These are phyloP conservation scores for Moesziomyces antarcticus DNA, from an alignment of 1,284 basidiomycete species.

Conservation along the genomic window DNA sequence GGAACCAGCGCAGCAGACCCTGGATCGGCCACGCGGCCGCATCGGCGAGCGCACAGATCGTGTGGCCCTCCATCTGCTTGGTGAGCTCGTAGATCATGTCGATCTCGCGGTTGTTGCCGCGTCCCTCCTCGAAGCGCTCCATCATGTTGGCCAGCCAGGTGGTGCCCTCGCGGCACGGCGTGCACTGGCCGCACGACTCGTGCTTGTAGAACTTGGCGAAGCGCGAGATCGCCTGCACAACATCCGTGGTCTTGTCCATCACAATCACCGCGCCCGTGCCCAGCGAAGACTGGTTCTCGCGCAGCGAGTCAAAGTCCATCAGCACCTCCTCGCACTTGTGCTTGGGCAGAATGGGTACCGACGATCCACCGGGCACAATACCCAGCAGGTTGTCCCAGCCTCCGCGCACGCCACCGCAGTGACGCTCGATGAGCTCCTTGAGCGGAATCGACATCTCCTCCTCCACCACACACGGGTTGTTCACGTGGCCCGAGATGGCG, in stretches of 20 bases:
- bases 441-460: slow-evolving; percentile 99
- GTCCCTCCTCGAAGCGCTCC: slow-evolving; percentile 79
- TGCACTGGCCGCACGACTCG: slow-evolving; percentile 98
- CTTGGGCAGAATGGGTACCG: slow-evolving; percentile 91
- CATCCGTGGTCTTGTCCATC: slow-evolving; percentile 97
- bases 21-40: slow-evolving; percentile 99
- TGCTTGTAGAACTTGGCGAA: slow-evolving; percentile 83
- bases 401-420: slow-evolving; percentile 92
- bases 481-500: slow-evolving; percentile 95
- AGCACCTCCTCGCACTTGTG: slow-evolving; percentile 66
- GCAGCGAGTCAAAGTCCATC: slow-evolving; percentile 98
- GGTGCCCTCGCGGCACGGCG: slow-evolving; percentile 88
- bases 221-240: slow-evolving; percentile 83
- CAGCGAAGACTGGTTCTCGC: slow-evolving; percentile 91
- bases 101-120: slow-evolving; percentile 90
- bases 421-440: slow-evolving; percentile 92
- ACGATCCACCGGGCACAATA: slow-evolving; percentile 93
- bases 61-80: slow-evolving; percentile 90
- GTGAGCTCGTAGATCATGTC: slow-evolving; percentile 76
- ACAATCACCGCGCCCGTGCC: slow-evolving; percentile 98
- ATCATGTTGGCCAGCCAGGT: slow-evolving; percentile 68
- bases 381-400: slow-evolving; percentile 97
- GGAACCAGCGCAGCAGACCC: slow-evolving; percentile 93
- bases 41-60: slow-evolving; percentile 93
- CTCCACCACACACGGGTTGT: slow-evolving; percentile 97